Percentiles rank a stretch among this genome's conserved stretches.
Conservation (phyloP, 805 yeast species). For the Starmerella kuoi region DNA sequence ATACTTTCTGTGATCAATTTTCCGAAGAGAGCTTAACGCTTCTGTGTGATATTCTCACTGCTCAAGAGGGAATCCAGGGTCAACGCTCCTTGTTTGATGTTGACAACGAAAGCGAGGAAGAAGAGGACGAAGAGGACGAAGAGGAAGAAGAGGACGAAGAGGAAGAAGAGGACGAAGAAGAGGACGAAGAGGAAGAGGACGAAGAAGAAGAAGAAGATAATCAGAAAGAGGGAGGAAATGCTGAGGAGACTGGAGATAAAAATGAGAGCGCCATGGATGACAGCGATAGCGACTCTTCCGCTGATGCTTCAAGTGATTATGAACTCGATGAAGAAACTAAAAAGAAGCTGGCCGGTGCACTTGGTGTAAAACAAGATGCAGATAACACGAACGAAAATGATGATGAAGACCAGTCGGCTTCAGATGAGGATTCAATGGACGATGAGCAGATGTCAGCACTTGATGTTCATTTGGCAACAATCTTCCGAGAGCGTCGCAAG, state of each 20-base stretch:
- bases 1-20: slow-evolving; percentile 39
- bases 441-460: slow-evolving; percentile 95
- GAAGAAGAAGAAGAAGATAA: slow-evolving; percentile 21
- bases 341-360: slow-evolving; percentile 17
- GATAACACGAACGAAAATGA: slow-evolving; percentile 29
- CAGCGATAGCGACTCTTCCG: neutral
- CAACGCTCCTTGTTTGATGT: slow-evolving; percentile 63
- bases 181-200: slow-evolving; percentile 20
- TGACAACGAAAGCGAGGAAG: slow-evolving; percentile 36
- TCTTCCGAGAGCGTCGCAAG: slow-evolving; percentile 71
- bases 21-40: slow-evolving; percentile 36
- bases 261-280: no score
- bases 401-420: slow-evolving; percentile 24
- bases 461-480: slow-evolving; percentile 69
- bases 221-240: slow-evolving; percentile 18
- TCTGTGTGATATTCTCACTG: slow-evolving; percentile 42
- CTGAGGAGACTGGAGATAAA: slow-evolving; percentile 6
- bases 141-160: slow-evolving; percentile 32
- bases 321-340: slow-evolving; percentile 21
- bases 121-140: slow-evolving; percentile 31
- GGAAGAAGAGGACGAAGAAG: slow-evolving; percentile 27
- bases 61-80: slow-evolving; percentile 74
- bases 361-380: slow-evolving; percentile 11
- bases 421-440: slow-evolving; percentile 66
- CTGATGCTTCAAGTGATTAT: neutral